phyloP scores from a whole-genome alignment of 495 filamentous ascomycete species.

The Podospora comata region DNA sequence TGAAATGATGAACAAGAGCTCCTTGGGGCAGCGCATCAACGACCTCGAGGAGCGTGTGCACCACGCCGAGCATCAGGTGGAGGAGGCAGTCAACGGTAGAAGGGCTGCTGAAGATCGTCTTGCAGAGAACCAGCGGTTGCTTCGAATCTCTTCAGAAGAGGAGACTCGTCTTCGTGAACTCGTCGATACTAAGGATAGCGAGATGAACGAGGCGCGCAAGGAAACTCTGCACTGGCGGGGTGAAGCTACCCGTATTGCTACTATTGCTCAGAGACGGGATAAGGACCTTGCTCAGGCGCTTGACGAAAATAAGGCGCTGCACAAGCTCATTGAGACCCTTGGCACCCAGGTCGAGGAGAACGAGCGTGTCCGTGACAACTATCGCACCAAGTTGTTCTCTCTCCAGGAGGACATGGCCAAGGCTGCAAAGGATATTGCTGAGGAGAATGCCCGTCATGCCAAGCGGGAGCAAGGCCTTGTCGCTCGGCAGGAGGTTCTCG shows the following conservation, averaged over 20 bases:
- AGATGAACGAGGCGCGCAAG: conserved; percentile 42
- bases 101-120: conserved; percentile 70
- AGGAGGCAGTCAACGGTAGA: conserved; percentile 61
- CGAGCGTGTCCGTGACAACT: conserved; percentile 68
- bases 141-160: conserved; percentile 65
- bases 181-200: conserved; percentile 60
- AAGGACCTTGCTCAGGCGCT: conserved; percentile 40
- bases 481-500: conserved; percentile 74
- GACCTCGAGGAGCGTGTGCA: conserved; percentile 47
- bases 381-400: conserved; percentile 74
- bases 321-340: conserved; percentile 64
- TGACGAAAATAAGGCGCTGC: conserved; percentile 52
- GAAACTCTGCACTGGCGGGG: conserved; percentile 49
- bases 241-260: conserved; percentile 45
- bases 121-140: conserved; percentile 63
- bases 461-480: conserved; percentile 70
- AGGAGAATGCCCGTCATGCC: conserved; percentile 72
- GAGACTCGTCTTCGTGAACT: conserved; percentile 68
- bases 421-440: conserved; percentile 70
- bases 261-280: conserved; percentile 40
- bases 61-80: conserved; percentile 40
- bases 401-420: conserved; percentile 81
- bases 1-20: conserved; percentile 51
- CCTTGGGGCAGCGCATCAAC: conserved; percentile 44
- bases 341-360: conserved; percentile 79